Evolutionary conservation across 768 basidiomycete genomes (phyloP).

Genomic region (Rhodotorula paludigena): DNA sequence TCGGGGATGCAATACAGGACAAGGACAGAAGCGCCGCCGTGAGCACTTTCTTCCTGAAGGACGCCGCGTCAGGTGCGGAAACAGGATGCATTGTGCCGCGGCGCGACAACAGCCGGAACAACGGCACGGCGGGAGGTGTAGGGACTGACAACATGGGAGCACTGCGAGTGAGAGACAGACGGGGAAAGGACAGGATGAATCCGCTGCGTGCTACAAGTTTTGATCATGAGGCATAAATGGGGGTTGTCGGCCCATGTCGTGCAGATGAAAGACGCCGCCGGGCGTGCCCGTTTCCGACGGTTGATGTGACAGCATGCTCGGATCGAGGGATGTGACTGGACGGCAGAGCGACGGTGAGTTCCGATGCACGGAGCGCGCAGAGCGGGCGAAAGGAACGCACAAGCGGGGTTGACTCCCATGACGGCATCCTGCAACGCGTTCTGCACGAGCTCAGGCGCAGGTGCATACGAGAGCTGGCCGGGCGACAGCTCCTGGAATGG

Average conservation of each 20-base stretch:
- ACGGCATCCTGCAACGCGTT: conserved; percentile 23
- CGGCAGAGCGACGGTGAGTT: background rate
- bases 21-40: too few relatives aligned
- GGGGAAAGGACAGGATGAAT: background rate
- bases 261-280: conserved; percentile 14
- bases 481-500: conserved; percentile 10
- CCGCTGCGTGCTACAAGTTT: conserved; percentile 19
- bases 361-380: background rate
- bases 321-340: conserved; percentile 14
- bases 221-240: conserved; percentile 20
- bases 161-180: too few relatives aligned
- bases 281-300: conserved; percentile 18
- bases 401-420: conserved; percentile 8
- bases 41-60: too few relatives aligned
- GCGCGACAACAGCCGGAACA: too few relatives aligned
- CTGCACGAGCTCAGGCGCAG: conserved; percentile 22
- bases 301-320: conserved; percentile 6
- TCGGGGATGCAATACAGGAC: too few relatives aligned
- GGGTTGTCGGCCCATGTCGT: conserved; percentile 30
- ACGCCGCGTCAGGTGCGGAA: too few relatives aligned
- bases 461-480: conserved; percentile 23
- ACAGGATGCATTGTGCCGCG: too few relatives aligned
- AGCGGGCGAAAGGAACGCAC: background rate
- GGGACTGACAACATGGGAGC: too few relatives aligned
- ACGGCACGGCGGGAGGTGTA: too few relatives aligned